These are phyloP conservation scores for Yamadazyma friedrichii DNA, from an alignment of 1,139 yeast genomes.

Conservation along the genomic window DNA sequence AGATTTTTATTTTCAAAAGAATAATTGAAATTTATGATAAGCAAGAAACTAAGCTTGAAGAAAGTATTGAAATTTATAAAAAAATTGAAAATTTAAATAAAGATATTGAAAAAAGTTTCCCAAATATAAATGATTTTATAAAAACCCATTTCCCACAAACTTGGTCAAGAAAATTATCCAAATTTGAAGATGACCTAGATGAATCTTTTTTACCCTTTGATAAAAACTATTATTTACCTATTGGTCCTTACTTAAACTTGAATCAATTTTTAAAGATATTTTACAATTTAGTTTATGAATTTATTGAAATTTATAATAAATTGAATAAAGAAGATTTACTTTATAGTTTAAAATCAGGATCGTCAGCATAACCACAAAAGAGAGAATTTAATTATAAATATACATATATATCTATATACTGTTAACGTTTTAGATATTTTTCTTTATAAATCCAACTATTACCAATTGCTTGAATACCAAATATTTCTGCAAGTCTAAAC, in stretches of 20 bases:
- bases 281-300: constrained; percentile 30
- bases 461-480: constrained; percentile 66
- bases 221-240: constrained; percentile 34
- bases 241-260: constrained; percentile 36
- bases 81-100: constrained; percentile 7
- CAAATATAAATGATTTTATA: constrained; percentile 24
- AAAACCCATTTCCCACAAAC: constrained; percentile 33
- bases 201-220: constrained; percentile 17
- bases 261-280: constrained; percentile 34
- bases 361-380: neutral
- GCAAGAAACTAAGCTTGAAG: constrained; percentile 6
- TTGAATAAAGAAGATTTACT: constrained; percentile 13
- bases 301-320: constrained; percentile 27
- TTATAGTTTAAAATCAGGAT: constrained; percentile 23
- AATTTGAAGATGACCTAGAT: constrained; percentile 1
- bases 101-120: constrained; percentile 11
- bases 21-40: constrained; percentile 17
- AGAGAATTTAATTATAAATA: neutral
- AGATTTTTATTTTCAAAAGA: constrained; percentile 3
- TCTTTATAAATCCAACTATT: constrained; percentile 79
- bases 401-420: neutral
- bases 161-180: constrained; percentile 26
- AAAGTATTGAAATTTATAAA: constrained; percentile 24
- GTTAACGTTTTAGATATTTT: constrained; percentile 45
- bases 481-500: constrained; percentile 63